Percentiles rank a stretch among this genome's conserved stretches.
Conservation (phyloP, 169 alveolate species). For the Plasmodium chabaudi region DNA sequence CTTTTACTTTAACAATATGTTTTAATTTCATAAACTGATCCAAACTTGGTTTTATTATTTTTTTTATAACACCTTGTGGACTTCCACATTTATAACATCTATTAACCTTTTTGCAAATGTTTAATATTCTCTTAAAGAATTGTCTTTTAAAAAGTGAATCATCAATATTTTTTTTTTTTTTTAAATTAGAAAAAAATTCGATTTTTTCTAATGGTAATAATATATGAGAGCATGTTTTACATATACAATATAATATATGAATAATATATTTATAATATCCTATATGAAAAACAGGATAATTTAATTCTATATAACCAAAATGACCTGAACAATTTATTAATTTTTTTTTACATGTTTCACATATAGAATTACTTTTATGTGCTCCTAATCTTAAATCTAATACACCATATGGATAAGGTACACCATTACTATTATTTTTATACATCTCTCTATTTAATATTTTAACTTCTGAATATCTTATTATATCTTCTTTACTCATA, state of each 20-base stretch:
- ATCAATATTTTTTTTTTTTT: constrained; percentile 82
- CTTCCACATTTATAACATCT: constrained; percentile 89
- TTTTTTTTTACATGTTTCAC: constrained; percentile 93
- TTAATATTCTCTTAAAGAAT: constrained; percentile 87
- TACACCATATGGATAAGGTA: constrained; percentile 88
- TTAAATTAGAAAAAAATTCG: constrained; percentile 80
- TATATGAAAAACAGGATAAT: constrained; percentile 97
- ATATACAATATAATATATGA: constrained; percentile 92
- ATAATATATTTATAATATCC: constrained; percentile 97
- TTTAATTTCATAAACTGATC: constrained; percentile 92
- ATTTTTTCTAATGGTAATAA: constrained; percentile 88
- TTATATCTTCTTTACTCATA: constrained; percentile 85
- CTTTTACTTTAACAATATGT: constrained; percentile 86
- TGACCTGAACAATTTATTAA: constrained; percentile 97
- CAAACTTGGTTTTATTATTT: constrained; percentile 87
- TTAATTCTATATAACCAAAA: constrained; percentile 96
- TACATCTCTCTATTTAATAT: constrained; percentile 86
- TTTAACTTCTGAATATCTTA: constrained; percentile 85
- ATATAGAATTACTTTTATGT: constrained; percentile 81
- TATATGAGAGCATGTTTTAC: constrained; percentile 94
- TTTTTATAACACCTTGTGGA: constrained; percentile 89
- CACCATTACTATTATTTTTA: constrained; percentile 78
- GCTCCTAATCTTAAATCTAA: constrained; percentile 85
- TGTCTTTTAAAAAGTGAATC: constrained; percentile 84
- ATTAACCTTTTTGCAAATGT: constrained; percentile 87